A percentile compares a stretch with the other conserved stretches of the same genome.
Evolutionary conservation across 208 protist genomes (phyloP).

Genomic region (Leishmania tropica): DNA sequence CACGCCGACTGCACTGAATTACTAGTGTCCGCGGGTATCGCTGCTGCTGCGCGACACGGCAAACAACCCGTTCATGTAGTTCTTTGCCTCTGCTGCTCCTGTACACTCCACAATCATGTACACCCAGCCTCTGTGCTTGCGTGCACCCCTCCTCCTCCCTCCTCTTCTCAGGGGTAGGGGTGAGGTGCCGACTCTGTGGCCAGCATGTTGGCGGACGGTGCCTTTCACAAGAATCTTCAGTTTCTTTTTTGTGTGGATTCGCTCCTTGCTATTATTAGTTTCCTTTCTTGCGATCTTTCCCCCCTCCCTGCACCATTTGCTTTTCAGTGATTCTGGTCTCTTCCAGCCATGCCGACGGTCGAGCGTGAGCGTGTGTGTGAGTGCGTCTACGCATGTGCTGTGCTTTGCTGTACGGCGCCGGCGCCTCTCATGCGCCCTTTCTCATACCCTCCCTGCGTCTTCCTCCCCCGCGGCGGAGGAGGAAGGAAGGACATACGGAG

Average conservation of each 20-base stretch:
- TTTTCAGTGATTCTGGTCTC: not conserved
- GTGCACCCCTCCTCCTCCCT: not conserved
- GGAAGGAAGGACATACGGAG: too few species aligned
- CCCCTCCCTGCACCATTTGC: not conserved
- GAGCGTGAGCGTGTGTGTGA: not conserved
- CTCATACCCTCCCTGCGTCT: not conserved
- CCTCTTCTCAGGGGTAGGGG: not conserved
- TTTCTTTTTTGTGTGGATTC: not conserved
- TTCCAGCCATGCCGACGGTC: not conserved
- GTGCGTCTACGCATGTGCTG: not conserved
- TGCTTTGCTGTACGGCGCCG: not conserved
- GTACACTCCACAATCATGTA: not conserved
- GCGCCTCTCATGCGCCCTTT: not conserved
- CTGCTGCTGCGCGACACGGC: not conserved
- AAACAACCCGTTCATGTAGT: not conserved
- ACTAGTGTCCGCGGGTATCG: not conserved
- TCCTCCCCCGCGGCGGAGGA: not conserved
- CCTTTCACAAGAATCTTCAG: not conserved
- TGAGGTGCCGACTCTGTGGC: not conserved
- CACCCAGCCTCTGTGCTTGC: not conserved
- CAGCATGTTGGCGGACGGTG: too few species aligned
- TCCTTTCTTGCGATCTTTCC: not conserved
- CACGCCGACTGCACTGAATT: conserved; percentile 34
- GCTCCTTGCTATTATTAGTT: too few species aligned
- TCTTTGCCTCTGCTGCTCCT: conserved; percentile 1